Conservation (phyloP, 2,329 filamentous ascomycete genomes). For the Penicillium frequentans region DNA sequence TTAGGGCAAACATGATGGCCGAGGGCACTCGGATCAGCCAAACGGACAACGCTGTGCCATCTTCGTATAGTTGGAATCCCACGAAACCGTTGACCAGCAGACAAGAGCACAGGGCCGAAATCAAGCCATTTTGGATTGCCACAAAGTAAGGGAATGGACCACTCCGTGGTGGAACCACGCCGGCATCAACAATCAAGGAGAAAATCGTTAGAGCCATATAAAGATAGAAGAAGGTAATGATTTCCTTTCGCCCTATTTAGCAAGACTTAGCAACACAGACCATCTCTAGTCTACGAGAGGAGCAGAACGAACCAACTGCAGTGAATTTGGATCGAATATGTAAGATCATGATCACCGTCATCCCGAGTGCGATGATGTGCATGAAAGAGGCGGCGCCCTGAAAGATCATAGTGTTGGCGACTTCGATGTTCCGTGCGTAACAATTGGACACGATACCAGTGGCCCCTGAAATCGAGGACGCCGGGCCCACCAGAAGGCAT, state of each 20-base stretch:
- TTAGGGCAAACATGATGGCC: constrained; percentile 77
- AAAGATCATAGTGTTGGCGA: constrained; percentile 98
- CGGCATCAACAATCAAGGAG: constrained; percentile 88
- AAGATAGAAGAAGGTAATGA: constrained; percentile 92
- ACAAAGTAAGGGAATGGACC: constrained; percentile 87
- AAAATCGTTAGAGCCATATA: constrained; percentile 88
- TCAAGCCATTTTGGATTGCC: constrained; percentile 79
- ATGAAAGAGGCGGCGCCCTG: constrained; percentile 86
- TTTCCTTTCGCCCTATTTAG: constrained; percentile 62
- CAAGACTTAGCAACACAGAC: constrained; percentile 10
- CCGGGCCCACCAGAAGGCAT: constrained; percentile 78
- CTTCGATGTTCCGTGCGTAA: constrained; percentile 90
- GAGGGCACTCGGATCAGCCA: constrained; percentile 86
- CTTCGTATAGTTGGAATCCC: constrained; percentile 96
- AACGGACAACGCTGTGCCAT: constrained; percentile 87
- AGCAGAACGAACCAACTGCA: constrained; percentile 71
- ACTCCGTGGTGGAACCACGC: constrained; percentile 82
- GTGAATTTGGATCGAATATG: constrained; percentile 98
- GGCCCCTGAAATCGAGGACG: constrained; percentile 60
- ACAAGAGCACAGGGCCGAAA: constrained; percentile 82
- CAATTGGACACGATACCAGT: constrained; percentile 85
- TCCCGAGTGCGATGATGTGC: constrained; percentile 84
- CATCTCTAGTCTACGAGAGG: neutral
- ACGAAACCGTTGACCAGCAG: constrained; percentile 97
- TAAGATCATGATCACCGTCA: constrained; percentile 97